phyloP scores from a whole-genome alignment of 331 rosid species.

The Acacia pycnantha region DNA sequence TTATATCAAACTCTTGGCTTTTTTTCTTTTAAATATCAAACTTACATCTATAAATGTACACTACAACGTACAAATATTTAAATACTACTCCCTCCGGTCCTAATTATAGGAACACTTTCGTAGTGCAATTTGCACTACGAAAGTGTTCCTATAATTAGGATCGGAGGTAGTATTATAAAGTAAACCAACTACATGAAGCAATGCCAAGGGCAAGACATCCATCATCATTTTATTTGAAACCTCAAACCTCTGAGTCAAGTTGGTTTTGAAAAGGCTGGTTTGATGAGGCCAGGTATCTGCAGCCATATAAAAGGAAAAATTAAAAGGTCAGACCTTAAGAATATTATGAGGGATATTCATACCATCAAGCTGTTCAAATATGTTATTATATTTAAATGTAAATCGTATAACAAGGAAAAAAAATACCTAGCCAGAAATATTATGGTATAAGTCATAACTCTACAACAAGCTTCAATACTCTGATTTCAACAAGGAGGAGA shows the following conservation, averaged over 20 bases:
- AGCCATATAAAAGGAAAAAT: conserved; percentile 11
- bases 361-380: neutral
- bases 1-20: neutral
- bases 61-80: conserved; percentile 17
- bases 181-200: conserved; percentile 5
- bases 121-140: no score
- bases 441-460: neutral
- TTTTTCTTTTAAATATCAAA: neutral
- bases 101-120: no score
- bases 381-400: neutral
- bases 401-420: neutral
- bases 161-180: neutral
- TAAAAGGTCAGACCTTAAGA: neutral
- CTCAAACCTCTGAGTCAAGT: conserved; percentile 27
- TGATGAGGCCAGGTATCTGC: conserved; percentile 77
- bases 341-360: neutral
- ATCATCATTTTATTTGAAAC: conserved; percentile 14
- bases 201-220: conserved; percentile 18
- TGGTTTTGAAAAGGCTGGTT: conserved; percentile 48
- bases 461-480: no score
- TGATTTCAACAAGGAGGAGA: no score
- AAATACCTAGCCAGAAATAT: neutral
- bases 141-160: no score
- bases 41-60: neutral
- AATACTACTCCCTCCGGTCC: no score